phyloP scores from a whole-genome alignment of 148 eudicot species.

The Gaultheria prostrata region DNA sequence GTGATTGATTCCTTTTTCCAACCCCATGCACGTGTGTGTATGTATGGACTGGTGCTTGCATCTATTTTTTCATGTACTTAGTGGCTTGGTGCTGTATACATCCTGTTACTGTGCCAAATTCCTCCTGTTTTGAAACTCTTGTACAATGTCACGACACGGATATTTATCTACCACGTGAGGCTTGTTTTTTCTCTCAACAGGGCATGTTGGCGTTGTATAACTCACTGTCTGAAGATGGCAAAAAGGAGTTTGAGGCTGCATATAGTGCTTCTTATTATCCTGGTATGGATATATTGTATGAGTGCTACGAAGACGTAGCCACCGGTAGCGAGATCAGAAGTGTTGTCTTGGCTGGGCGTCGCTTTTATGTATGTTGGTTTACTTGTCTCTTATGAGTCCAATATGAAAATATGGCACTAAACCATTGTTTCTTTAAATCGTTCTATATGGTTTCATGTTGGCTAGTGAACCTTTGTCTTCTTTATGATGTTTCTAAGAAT shows the following conservation, averaged over 20 bases:
- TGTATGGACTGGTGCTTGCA: neutral
- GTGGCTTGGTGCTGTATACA: neutral
- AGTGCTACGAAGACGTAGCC: constrained; percentile 98
- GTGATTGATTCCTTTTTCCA: neutral
- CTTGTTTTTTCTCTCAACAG: constrained; percentile 29
- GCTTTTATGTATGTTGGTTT: constrained; percentile 66
- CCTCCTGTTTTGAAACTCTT: neutral
- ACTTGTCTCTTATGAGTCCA: neutral
- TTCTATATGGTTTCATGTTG: neutral
- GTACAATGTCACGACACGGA: too few species aligned
- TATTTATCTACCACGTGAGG: too few species aligned
- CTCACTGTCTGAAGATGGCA: constrained; percentile 73
- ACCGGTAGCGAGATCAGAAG: constrained; percentile 91
- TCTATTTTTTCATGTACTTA: neutral
- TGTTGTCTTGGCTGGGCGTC: constrained; percentile 99
- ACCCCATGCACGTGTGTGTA: neutral
- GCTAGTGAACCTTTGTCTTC: neutral
- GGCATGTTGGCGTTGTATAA: constrained; percentile 90
- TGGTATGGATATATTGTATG: constrained; percentile 91
- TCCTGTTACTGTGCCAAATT: neutral
- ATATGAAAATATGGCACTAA: neutral
- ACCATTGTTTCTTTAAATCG: neutral
- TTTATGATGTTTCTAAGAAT: neutral
- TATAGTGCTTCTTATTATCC: constrained; percentile 97
- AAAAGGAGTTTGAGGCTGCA: constrained; percentile 81